Evolutionary conservation across 169 alveolate species (phyloP).

Genomic region (Eimeria maxima): DNA sequence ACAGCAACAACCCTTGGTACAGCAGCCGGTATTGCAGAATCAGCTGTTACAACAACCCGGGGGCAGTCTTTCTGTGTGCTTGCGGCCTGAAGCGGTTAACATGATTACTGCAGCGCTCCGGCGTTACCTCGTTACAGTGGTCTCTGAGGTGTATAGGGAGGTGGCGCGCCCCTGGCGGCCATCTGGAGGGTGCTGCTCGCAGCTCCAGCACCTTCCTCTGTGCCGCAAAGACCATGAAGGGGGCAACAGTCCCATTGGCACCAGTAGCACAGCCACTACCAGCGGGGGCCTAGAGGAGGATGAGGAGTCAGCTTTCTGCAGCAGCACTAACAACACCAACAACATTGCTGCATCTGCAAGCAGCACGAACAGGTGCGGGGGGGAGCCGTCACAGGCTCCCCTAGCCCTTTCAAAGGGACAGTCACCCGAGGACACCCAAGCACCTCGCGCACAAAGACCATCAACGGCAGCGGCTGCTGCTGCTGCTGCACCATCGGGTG

Average conservation of each 20-base stretch:
- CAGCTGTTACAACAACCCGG: constrained; percentile 36
- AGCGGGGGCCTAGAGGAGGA: constrained; percentile 67
- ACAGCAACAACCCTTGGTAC: constrained; percentile 31
- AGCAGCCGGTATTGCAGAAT: constrained; percentile 1
- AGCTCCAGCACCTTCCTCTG: constrained; percentile 46
- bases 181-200: constrained; percentile 1
- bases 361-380: neutral
- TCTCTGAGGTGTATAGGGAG: constrained; percentile 58
- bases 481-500: constrained; percentile 25
- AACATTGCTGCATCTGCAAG: neutral
- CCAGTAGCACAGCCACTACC: constrained; percentile 61
- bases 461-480: constrained; percentile 36
- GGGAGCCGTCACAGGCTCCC: neutral
- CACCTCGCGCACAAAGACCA: constrained; percentile 3
- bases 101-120: constrained; percentile 43
- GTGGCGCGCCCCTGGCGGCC: constrained; percentile 3
- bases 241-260: constrained; percentile 75
- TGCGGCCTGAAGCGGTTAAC: neutral
- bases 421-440: neutral
- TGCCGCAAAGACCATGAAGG: constrained; percentile 19
- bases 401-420: constrained; percentile 1
- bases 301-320: constrained; percentile 44
- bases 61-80: neutral
- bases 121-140: constrained; percentile 39
- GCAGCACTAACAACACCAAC: neutral